Percentiles rank a stretch among this genome's conserved stretches.
Conservation (phyloP, 2,329 filamentous ascomycete species). For the Metarhizium anisopliae region DNA sequence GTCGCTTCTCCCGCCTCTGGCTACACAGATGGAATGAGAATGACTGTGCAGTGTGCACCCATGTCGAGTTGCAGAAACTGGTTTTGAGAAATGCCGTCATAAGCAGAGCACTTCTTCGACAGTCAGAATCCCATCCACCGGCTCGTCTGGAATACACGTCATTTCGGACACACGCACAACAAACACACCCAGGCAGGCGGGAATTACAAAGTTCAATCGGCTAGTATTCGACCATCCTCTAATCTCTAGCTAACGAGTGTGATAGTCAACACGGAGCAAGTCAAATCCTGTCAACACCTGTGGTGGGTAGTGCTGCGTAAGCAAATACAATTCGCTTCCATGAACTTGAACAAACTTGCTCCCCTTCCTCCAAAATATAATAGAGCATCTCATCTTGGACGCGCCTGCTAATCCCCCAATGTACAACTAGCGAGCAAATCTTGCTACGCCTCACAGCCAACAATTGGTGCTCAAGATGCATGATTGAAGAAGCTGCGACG, state of each 20-base stretch:
- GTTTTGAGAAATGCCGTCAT: too few relatives aligned
- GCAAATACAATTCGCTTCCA: neutral
- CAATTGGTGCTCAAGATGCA: neutral
- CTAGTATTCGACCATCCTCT: neutral
- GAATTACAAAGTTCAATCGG: neutral
- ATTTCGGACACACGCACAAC: too few relatives aligned
- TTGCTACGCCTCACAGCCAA: neutral
- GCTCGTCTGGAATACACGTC: too few relatives aligned
- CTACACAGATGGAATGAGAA: too few relatives aligned
- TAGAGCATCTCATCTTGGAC: neutral
- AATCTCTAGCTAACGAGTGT: constrained; percentile 8
- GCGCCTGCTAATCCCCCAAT: neutral
- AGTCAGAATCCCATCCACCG: too few relatives aligned
- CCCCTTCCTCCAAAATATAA: neutral
- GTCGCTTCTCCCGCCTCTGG: too few relatives aligned
- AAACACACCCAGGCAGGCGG: too few relatives aligned
- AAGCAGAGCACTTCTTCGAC: too few relatives aligned
- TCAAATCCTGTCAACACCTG: constrained; percentile 1
- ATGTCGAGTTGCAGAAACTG: too few relatives aligned
- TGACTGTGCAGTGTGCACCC: too few relatives aligned
- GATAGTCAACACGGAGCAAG: neutral
- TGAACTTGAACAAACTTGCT: neutral
- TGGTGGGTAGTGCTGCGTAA: neutral
- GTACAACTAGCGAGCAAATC: neutral
- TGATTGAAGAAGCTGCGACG: neutral